Base-by-base conservation (phyloP, 805 yeast species). In the Saccharomyces jurei region DNA sequence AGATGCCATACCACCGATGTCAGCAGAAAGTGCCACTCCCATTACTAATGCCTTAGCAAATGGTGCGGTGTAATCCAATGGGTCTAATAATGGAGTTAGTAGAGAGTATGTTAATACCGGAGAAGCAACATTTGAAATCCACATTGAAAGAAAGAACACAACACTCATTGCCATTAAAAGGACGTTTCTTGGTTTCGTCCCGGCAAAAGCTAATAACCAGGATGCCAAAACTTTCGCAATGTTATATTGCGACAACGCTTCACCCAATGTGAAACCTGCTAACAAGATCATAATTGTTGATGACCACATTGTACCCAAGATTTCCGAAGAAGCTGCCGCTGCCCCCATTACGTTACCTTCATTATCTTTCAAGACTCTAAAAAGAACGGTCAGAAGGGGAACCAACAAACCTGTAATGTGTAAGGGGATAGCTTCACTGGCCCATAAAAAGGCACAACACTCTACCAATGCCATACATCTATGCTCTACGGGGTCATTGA, bases 101-200 rank as follows among this genome's bases (percentile, higher is more conserved):
- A 92, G 82, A 1, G 96, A 89, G 64, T 81, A 89, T 68, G 96
- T 87, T 54, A 92, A 76, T 4, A 92, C 97, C 0, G 98, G 98
- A 1, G 97, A 89, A 0, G 98, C 98, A 48, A 92, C 98, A 71
- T 92, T 92, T 27, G 96, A 87, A 56, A 92, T 91, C 95, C 96
- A 91, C 88, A 92, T 90, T 5, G 96, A 83, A 53, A 89, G 76
- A 68, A 91, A 84, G 55, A 91, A 77, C 0, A 97, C 84, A 22
- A 92, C 94, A 46, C 78, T 71, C 97, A 92, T 89, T 54, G 90
- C 83, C 48, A 89, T 80, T 46, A 91, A 71, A 49, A 90, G 71
- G 13, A 92, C 86, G 57, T 81, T 78, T 50, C 87, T 77, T 25
- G 98, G 98, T 58, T 83, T 82, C 9, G 87, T 84, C 29, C 97